Evolutionary conservation across 1,284 basidiomycete species (phyloP), one percentile per base, ranked within the genome.

Genomic region (Pisolithus thermaeus): DNA sequence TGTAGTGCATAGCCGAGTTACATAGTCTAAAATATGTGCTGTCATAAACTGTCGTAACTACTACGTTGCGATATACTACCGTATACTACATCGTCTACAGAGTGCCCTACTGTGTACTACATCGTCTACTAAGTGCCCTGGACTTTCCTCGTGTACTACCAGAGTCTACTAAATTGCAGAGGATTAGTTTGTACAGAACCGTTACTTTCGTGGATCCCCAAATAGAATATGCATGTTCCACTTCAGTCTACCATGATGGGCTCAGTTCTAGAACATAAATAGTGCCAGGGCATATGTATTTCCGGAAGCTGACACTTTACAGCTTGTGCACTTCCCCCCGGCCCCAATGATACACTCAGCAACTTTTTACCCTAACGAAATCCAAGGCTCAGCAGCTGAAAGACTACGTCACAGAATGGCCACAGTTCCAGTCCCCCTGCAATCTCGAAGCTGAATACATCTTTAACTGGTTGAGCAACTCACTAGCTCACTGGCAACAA

Each of bases 361-460:
- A 82, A 40, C 93, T 96, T 0, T 92, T 99, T 63, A 71, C 80
- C 0, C 77, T 97, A n/a, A 87, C 99, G 61, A 94, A 98, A 70
- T 9, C 7, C 28, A 28, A 28, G 28, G 28, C 8, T 28, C 28
- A 28, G 28, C 28, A 28, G 28, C 28, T 28, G 28, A 28, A 28
- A 28, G 28, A 9, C 28, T 28, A 28, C 8, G 7, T 28, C 28
- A 28, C 28, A 57, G 96, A 97, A 72, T 99, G 97, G 96, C 82
- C 98, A 0, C 94, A 96, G 65, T 99, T 99, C 81, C 97, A 99
- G 70, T 96, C 94, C 0, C 78, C 99, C 0, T 99, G 96, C 96
- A 97, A 99, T 68, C 83, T 98, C 46, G 94, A 99, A 70, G 82
- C 94, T 14, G 96, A 98, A 77, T 90, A 90, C 63, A 94, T 99